These are phyloP conservation scores for Sordariomycetes sp. DNA, from an alignment of 2,329 filamentous ascomycete species.

Conservation along the genomic window DNA sequence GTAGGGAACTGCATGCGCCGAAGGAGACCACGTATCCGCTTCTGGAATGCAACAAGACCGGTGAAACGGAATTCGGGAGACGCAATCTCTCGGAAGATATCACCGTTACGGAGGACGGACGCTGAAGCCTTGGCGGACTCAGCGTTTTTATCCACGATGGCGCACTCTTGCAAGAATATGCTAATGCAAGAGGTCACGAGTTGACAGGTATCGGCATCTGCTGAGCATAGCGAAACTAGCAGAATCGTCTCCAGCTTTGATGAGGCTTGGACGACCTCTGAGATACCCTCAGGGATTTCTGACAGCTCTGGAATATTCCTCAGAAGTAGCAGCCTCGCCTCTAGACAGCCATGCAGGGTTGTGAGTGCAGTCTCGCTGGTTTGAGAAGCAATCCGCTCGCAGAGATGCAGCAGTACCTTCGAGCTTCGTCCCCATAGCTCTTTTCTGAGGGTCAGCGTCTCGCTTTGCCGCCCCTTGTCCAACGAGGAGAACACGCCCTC, in stretches of 20 bases:
- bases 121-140: slow-evolving; percentile 40
- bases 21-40: slow-evolving; percentile 50
- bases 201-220: slow-evolving; percentile 56
- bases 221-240: slow-evolving; percentile 54
- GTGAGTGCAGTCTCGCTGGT: slow-evolving; percentile 32
- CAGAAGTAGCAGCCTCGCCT: slow-evolving; percentile 43
- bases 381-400: slow-evolving; percentile 34
- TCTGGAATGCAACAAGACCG: slow-evolving; percentile 61
- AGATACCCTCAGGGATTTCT: slow-evolving; percentile 42
- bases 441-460: slow-evolving; percentile 16
- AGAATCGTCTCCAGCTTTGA: slow-evolving; percentile 54
- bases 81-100: slow-evolving; percentile 52
- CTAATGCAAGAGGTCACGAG: slow-evolving; percentile 53
- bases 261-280: slow-evolving; percentile 42
- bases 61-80: slow-evolving; percentile 58
- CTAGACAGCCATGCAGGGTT: slow-evolving; percentile 45
- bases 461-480: slow-evolving; percentile 13
- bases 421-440: slow-evolving; percentile 43
- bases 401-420: slow-evolving; percentile 34
- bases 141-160: slow-evolving; percentile 40
- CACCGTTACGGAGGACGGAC: slow-evolving; percentile 49
- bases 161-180: slow-evolving; percentile 53
- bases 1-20: slow-evolving; percentile 53
- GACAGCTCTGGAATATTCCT: slow-evolving; percentile 42
- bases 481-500: slow-evolving; percentile 16